Evolutionary conservation across 192 early-diverging fungal genomes (phyloP).

Genomic region (Chytriomyces sp.): DNA sequence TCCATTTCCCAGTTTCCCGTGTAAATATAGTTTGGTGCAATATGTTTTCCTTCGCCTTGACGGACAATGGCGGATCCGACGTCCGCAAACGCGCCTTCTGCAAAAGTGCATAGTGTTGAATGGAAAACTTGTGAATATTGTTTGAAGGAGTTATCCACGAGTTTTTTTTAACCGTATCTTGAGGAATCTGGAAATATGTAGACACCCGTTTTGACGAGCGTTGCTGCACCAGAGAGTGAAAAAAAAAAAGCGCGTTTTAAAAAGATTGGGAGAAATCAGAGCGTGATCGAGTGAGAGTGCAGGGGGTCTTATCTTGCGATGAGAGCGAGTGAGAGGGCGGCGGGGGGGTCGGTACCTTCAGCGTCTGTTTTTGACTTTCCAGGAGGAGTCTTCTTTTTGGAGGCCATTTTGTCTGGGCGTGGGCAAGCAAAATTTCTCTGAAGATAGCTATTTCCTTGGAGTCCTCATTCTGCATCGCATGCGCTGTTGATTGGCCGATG

Average conservation of each 20-base stretch:
- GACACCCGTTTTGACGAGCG: constrained; percentile 35
- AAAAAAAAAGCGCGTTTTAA: not conserved
- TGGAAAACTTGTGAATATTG: not conserved
- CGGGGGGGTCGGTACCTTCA: not conserved
- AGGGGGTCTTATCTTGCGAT: too few species aligned
- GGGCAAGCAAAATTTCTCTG: too few species aligned
- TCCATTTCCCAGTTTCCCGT: constrained; percentile 34
- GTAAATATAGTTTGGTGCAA: constrained; percentile 9
- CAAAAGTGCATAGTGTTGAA: constrained; percentile 1
- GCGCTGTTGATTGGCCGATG: too few species aligned
- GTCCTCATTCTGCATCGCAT: too few species aligned
- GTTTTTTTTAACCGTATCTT: constrained; percentile 36
- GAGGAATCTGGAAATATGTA: constrained; percentile 48
- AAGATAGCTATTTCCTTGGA: too few species aligned
- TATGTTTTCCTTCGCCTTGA: constrained; percentile 34
- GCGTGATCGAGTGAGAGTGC: too few species aligned
- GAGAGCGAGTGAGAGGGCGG: too few species aligned
- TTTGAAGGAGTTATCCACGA: not conserved
- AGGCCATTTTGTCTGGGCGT: constrained; percentile 2
- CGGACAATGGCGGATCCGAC: constrained; percentile 12
- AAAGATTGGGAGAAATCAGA: not conserved
- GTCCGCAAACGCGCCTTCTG: constrained; percentile 5
- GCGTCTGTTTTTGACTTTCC: not conserved
- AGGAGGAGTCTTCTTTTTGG: not conserved
- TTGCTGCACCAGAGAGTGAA: not conserved